Evolutionary conservation across 148 eudicot genomes (phyloP), one percentile per base, ranked within the genome.

Genomic region (Mesembryanthemum crystallinum): DNA sequence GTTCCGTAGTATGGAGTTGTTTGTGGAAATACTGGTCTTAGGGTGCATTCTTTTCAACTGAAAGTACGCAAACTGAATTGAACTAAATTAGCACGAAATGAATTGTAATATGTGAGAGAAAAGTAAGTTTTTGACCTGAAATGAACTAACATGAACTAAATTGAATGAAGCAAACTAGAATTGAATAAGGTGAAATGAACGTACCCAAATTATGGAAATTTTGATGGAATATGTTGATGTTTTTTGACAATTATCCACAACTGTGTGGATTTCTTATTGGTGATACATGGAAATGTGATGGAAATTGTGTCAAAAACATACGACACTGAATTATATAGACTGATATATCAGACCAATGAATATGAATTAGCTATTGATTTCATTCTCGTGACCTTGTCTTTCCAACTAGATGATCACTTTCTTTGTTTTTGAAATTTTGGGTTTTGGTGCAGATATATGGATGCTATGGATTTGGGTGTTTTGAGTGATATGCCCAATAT

Each of bases 401-500:
- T 42, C 7, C n/a, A 39, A 18, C 17, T 10, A 65, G 69, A 37
- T 65, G 47, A 25, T 59, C 42, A n/a, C 18, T 29, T 62, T 54
- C 23, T 23, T 60, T 43, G 14, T 15, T 28, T 57, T 39, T 43
- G 23, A 0, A 27, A 27, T 64, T n/a, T 69, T 23, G 63, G 32
- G 28, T 54, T 75, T 79, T 59, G 45, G 23, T 66, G 49, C 82
- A 93, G 97, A 81, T 89, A 87, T 62, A 86, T 94, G 96, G 89
- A 86, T 76, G 82, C 64, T 47, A 86, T 85, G 93, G 92, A 94
- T 11, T 82, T 94, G 83, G 97, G 98, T 71, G 94, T 83, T 54
- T 78, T 94, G 82, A 88, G 83, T 63, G 91, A 94, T 81, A 90
- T 94, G 96, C 86, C 88, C 42, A 73, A 86, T 70, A 94, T 94